Percentiles rank a stretch among this genome's conserved stretches.
Evolutionary conservation across 495 filamentous ascomycete species (phyloP).

Genomic region (Astrothelium subdiscretum): DNA sequence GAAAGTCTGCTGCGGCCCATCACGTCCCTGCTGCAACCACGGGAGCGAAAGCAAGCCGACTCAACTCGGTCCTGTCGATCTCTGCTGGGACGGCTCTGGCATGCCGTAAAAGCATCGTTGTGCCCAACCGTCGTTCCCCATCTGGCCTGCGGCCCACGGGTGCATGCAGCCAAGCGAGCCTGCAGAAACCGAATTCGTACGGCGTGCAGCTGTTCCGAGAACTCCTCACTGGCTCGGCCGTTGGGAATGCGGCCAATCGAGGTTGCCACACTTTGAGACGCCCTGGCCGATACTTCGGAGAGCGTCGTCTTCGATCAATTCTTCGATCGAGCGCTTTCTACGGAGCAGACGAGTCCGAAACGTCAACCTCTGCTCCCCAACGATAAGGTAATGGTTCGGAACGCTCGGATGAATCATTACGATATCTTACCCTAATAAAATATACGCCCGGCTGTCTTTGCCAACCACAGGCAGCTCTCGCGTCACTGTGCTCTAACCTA

Average conservation of each 20-base stretch:
- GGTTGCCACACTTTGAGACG: neutral
- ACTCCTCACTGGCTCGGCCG: neutral
- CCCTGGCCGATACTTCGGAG: neutral
- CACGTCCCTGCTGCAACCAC: neutral
- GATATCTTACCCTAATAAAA: neutral
- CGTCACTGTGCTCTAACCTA: neutral
- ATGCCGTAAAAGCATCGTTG: neutral
- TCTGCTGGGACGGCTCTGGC: neutral
- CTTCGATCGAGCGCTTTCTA: neutral
- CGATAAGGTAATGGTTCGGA: no score
- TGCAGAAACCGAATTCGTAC: neutral
- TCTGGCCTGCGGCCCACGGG: neutral
- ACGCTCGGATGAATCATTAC: neutral
- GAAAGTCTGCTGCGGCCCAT: neutral
- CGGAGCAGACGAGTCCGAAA: no score
- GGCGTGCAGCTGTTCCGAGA: neutral
- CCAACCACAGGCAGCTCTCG: neutral
- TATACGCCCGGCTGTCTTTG: neutral
- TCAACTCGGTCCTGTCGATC: neutral
- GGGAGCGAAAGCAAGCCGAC: neutral
- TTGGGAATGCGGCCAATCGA: neutral
- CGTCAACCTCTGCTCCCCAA: no score
- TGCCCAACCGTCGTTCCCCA: neutral
- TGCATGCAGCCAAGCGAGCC: neutral
- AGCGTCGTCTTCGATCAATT: neutral